These are phyloP conservation scores for Rhododendron griersonianum DNA, from an alignment of 148 eudicot genomes.

Conservation along the genomic window DNA sequence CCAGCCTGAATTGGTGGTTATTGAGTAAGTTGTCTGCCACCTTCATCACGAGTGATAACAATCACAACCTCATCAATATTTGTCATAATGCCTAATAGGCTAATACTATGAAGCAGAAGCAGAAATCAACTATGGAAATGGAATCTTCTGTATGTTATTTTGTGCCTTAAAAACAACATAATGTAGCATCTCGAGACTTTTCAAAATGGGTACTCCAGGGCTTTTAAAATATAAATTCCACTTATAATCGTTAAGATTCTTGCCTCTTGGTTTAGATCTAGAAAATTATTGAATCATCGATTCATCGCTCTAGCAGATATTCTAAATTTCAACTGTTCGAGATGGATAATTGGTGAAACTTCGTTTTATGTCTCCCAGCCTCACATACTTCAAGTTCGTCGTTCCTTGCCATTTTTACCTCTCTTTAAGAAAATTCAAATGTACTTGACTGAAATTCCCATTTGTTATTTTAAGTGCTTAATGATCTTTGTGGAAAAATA, in stretches of 20 bases:
- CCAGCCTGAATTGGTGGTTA: not conserved
- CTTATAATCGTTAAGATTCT: not conserved
- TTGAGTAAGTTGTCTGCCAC: not conserved
- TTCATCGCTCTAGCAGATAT: not conserved
- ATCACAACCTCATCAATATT: not conserved
- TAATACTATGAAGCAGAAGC: not conserved
- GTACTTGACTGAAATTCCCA: too few species aligned
- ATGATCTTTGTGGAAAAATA: too few species aligned
- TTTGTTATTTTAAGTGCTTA: too few species aligned
- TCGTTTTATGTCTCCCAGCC: not conserved
- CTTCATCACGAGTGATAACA: not conserved
- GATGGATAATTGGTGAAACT: too few species aligned
- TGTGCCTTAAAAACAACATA: not conserved
- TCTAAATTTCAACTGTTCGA: too few species aligned
- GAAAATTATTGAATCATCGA: too few species aligned
- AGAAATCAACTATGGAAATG: not conserved
- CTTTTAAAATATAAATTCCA: not conserved
- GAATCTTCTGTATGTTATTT: not conserved
- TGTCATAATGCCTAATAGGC: not conserved
- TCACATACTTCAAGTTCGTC: not conserved
- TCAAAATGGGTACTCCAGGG: not conserved
- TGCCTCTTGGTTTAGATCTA: not conserved
- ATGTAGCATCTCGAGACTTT: not conserved
- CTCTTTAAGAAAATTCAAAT: too few species aligned
- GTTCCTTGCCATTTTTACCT: not conserved